Evolutionary conservation across 345 rosid species (phyloP).

Genomic region (Ricinus communis): DNA sequence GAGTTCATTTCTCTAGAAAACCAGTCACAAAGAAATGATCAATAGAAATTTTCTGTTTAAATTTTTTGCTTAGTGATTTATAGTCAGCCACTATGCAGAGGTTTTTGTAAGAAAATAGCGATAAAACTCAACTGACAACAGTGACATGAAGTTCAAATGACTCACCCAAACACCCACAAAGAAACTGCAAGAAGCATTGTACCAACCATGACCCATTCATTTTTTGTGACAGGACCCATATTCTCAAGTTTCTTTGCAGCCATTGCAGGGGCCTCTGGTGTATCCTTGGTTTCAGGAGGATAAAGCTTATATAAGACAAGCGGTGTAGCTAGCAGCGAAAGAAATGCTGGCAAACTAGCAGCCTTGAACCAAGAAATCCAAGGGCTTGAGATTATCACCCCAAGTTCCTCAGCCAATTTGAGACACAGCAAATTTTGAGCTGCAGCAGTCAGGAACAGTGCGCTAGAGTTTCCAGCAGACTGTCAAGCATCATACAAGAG

Average conservation of each 20-base stretch:
- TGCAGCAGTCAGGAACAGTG: constrained; percentile 94
- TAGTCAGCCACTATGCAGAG: too few relatives aligned
- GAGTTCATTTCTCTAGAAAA: background rate
- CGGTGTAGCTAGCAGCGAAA: constrained; percentile 77
- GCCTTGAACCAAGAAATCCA: constrained; percentile 98
- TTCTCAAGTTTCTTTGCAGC: constrained; percentile 70
- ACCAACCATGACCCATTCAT: constrained; percentile 87
- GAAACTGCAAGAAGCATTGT: constrained; percentile 96
- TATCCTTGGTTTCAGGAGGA: constrained; percentile 94
- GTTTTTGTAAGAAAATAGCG: too few relatives aligned
- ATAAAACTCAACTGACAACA: background rate
- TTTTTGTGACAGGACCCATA: constrained; percentile 85
- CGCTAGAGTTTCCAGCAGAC: constrained; percentile 87
- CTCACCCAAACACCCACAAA: constrained; percentile 91
- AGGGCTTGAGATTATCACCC: constrained; percentile 71
- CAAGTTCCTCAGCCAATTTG: constrained; percentile 93
- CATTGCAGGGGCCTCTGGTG: constrained; percentile 94
- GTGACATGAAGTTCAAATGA: background rate
- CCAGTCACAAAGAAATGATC: background rate
- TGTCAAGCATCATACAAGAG: constrained; percentile 44
- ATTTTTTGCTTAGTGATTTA: background rate
- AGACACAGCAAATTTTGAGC: constrained; percentile 94
- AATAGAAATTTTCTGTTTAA: background rate
- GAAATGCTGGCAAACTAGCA: constrained; percentile 78
- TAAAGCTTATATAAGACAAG: constrained; percentile 72